A percentile compares a stretch with the other conserved stretches of the same genome.
Conservation (phyloP, 73 alveolate species). For the Paramecium sonneborni region DNA sequence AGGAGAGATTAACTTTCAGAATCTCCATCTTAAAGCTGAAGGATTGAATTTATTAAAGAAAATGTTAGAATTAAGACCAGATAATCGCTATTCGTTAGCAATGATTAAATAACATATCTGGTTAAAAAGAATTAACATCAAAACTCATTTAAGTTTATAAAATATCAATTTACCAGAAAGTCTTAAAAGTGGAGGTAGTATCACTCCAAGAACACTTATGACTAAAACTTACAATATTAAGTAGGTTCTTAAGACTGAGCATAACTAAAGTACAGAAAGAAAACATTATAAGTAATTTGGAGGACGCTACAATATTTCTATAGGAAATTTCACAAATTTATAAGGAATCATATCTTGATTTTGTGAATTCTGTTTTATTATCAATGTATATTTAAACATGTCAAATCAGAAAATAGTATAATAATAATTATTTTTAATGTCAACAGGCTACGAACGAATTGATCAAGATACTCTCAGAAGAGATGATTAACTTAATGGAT, state of each 20-base stretch:
- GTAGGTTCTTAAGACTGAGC: neutral
- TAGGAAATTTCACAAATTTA: neutral
- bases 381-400: neutral
- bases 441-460: neutral
- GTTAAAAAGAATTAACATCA: neutral
- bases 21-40: neutral
- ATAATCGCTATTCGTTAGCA: neutral
- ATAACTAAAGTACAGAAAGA: neutral
- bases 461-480: neutral
- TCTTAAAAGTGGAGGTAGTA: neutral
- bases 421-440: neutral
- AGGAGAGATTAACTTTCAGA: neutral
- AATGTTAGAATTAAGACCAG: constrained; percentile 7
- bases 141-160: neutral
- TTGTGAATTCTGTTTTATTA: neutral
- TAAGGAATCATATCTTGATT: neutral
- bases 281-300: neutral
- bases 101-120: neutral
- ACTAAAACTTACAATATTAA: neutral
- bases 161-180: neutral
- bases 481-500: neutral
- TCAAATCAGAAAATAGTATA: neutral
- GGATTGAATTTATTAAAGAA: neutral
- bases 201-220: neutral
- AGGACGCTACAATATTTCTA: neutral